Base-by-base conservation (phyloP, 257 asterid species). In the Schizonepeta tenuifolia region DNA sequence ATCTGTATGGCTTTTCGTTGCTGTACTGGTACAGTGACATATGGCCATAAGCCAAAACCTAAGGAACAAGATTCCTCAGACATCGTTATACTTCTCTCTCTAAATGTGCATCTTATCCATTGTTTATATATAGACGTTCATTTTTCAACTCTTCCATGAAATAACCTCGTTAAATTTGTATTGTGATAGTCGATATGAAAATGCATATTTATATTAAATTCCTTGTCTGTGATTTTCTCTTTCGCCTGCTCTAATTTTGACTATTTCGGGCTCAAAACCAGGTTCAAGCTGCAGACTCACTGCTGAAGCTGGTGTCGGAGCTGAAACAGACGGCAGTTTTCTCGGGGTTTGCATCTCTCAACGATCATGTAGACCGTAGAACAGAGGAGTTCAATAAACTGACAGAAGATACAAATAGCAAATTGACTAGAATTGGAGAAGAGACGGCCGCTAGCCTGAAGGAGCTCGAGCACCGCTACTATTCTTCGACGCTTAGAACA, bases 251-350 rank as follows among this genome's bases (percentile, higher is more conserved):
- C 54, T n/a, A 12, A 41, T 20, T 69, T 46, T 79, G 62, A 43
- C 41, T 22, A 62, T 31, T 49, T 70, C 2, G 57, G 49, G 68
- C 51, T 62, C 69, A 36, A 68, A 33, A 75, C 82, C 87, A 92
- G 98, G 97, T 92, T 33, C 96, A 88, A 65, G 95, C 98, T 10
- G 90, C 95, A 7, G 97, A 88, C 38, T 88, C 96, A 15, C 80
- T 95, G 85, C 98, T 95, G 31, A 92, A 95, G 84, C 77, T 92
- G 88, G 97, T 95, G 17, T 92, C 97, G 0, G 98, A 95, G 75
- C 79, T 95, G 85, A 95, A 92, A 75, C 96, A 92, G 80, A 88
- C 97, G 0, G 95, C 99, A 26, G 75, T 92, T 17, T 90, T 90
- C 83, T 85, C 97, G 1, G 96, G 98, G 35, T 85, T 92, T 64